Base-by-base conservation (phyloP, 2,329 filamentous ascomycete genomes). In the Aaosphaeria pasadenensis region DNA sequence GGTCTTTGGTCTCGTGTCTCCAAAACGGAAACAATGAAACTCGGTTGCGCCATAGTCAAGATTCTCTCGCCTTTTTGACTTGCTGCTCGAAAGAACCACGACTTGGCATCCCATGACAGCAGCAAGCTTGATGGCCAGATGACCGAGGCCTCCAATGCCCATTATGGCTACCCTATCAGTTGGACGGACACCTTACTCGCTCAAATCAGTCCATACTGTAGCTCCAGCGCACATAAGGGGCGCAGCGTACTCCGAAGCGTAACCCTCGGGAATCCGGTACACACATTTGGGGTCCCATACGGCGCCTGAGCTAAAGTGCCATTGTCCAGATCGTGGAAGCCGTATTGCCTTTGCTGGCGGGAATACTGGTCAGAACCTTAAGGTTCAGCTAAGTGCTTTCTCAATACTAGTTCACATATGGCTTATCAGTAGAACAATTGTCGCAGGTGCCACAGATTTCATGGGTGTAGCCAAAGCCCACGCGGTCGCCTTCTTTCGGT, bases 121-220 rank as follows among this genome's bases (percentile, higher is more conserved):
- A 7, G 60, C 55, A 70, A 94, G 95, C 74, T 95, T 91, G 55
- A 88, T 76, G 28, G 87, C 89, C 56, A 92, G 75, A 48, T 80
- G 84, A n/a, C 89, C 89, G 48, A 95, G 79, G 54, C 88, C 88
- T 51, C 88, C 89, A 28, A 89, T 89, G 59, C 90, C 90, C 47
- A 92, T 88, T 52, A 95, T 85, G 55, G 87, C 89, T 11, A 95
- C 82, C 13, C 77, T 82, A 69, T 92, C 84, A 24, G 88, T 88
- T 5, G 87, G 81, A 39, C 79, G 75, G 24, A 56, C 54, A 6
- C 58, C 55, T 35, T 53, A 53, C n/a, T 9, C 33, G 17, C 17
- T 24, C 33, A 36, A 13, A 36, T 3, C 33, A 13, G 33, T 36
- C 9, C n/a, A 36, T 36, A 36, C 33, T 36, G 33, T 36, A 9